phyloP scores from a whole-genome alignment of 1,139 yeast genomes.

The Hemisphaericaspora xylofermentans region DNA sequence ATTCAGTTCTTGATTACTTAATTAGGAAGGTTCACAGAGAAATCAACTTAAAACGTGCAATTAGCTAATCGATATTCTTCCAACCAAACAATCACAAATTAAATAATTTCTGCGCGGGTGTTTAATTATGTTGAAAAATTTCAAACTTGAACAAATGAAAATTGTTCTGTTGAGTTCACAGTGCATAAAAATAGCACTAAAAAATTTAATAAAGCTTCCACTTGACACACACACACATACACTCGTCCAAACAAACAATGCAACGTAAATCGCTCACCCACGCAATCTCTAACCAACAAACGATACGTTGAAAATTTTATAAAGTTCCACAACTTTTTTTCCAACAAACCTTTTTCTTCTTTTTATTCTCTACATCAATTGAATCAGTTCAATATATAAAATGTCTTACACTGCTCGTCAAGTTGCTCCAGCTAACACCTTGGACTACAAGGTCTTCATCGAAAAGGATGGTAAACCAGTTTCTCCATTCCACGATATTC shows the following conservation, averaged over 20 bases:
- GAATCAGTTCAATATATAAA: background rate
- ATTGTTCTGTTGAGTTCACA: too few species aligned
- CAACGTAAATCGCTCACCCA: background rate
- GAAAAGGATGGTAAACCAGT: slow-evolving; percentile 49
- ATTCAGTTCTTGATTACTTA: background rate
- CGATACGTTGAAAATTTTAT: background rate
- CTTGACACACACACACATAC: background rate
- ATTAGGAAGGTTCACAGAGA: background rate
- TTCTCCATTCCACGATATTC: slow-evolving; percentile 80
- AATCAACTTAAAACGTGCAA: background rate
- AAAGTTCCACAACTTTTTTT: background rate
- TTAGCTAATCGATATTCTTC: background rate
- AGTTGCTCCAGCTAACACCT: slow-evolving; percentile 88
- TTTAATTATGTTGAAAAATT: too few species aligned
- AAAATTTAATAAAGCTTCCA: background rate
- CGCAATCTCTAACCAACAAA: too few species aligned
- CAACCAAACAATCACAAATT: too few species aligned
- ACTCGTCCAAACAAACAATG: background rate
- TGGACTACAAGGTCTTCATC: slow-evolving; percentile 78
- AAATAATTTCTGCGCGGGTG: too few species aligned
- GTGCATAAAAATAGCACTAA: too few species aligned
- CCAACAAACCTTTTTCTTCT: background rate
- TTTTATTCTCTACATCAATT: background rate
- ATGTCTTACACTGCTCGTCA: slow-evolving; percentile 81
- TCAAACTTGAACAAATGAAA: too few species aligned